phyloP scores from a whole-genome alignment of 208 protist genomes.

The Herpetomonas tarakana region DNA sequence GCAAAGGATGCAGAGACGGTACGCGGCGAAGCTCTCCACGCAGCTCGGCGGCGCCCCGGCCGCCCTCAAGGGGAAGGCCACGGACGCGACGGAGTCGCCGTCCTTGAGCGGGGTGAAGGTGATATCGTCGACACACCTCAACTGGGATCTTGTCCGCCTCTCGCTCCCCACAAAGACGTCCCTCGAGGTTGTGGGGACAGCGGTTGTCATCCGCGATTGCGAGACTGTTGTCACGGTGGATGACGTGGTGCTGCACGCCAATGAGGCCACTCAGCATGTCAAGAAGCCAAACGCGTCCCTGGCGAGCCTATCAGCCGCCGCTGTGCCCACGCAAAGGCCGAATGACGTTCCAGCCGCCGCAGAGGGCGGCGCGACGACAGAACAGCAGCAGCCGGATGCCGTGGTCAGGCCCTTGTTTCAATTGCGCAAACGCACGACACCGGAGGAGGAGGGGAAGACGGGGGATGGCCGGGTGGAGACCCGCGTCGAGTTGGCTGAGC shows the following conservation, averaged over 20 bases:
- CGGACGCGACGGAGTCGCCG: conserved; percentile 5
- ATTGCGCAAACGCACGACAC: neutral
- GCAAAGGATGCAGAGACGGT: conserved; percentile 37
- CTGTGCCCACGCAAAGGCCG: conserved; percentile 11
- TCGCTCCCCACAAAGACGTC: conserved; percentile 31
- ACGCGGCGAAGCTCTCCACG: conserved; percentile 10
- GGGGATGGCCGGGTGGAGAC: conserved; percentile 13
- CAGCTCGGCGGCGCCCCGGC: neutral
- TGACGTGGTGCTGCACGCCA: conserved; percentile 22
- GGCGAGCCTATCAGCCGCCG: conserved; percentile 6
- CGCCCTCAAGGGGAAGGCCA: neutral
- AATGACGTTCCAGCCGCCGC: conserved; percentile 9
- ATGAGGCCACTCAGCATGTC: conserved; percentile 17
- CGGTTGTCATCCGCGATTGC: conserved; percentile 27
- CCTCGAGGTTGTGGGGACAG: conserved; percentile 15
- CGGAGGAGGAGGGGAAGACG: too few relatives aligned
- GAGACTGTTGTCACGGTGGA: conserved; percentile 26
- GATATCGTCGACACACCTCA: conserved; percentile 36
- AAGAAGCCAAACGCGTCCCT: conserved; percentile 7
- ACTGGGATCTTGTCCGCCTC: conserved; percentile 34
- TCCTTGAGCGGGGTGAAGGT: conserved; percentile 7
- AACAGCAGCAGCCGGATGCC: neutral
- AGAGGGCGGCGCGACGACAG: conserved; percentile 3
- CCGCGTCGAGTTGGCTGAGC: conserved; percentile 14
- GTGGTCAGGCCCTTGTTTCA: neutral